Conservation (phyloP, 176 grass and related monocot genomes). For the Eleusine indica region DNA sequence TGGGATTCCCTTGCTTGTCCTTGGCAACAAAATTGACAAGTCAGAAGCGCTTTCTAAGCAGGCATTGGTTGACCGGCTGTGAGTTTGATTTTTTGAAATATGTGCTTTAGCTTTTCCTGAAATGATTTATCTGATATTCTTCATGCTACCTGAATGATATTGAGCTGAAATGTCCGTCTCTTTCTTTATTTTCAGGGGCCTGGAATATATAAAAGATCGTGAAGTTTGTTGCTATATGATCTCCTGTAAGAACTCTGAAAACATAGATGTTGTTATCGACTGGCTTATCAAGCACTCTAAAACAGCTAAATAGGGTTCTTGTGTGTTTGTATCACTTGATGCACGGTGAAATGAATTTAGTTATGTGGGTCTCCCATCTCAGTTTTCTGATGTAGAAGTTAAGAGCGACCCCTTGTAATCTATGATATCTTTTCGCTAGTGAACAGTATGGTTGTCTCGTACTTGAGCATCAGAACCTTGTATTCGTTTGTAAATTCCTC, state of each 20-base stretch:
- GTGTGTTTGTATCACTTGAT: constrained; percentile 39
- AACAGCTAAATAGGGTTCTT: constrained; percentile 56
- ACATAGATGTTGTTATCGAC: constrained; percentile 93
- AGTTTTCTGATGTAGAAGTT: constrained; percentile 36
- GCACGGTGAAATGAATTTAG: constrained; percentile 44
- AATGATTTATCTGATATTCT: background rate
- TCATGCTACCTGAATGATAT: constrained; percentile 25
- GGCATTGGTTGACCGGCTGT: constrained; percentile 92
- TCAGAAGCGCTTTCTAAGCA: constrained; percentile 91
- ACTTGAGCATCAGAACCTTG: constrained; percentile 35
- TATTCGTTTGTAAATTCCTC: constrained; percentile 65
- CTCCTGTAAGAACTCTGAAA: constrained; percentile 96
- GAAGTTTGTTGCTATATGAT: constrained; percentile 98
- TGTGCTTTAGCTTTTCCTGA: background rate
- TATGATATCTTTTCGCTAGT: constrained; percentile 37
- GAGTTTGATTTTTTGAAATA: constrained; percentile 41
- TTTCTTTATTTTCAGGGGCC: constrained; percentile 57
- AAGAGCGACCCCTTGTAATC: constrained; percentile 38
- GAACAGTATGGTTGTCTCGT: constrained; percentile 16
- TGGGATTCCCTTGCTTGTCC: constrained; percentile 91
- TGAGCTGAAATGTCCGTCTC: constrained; percentile 24
- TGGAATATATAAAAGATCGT: constrained; percentile 82
- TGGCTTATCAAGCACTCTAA: constrained; percentile 99
- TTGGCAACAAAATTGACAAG: constrained; percentile 98
- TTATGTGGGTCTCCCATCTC: constrained; percentile 11